phyloP scores from a whole-genome alignment of 371 early-diverging fungal genomes.

The Catenaria anguillulae region DNA sequence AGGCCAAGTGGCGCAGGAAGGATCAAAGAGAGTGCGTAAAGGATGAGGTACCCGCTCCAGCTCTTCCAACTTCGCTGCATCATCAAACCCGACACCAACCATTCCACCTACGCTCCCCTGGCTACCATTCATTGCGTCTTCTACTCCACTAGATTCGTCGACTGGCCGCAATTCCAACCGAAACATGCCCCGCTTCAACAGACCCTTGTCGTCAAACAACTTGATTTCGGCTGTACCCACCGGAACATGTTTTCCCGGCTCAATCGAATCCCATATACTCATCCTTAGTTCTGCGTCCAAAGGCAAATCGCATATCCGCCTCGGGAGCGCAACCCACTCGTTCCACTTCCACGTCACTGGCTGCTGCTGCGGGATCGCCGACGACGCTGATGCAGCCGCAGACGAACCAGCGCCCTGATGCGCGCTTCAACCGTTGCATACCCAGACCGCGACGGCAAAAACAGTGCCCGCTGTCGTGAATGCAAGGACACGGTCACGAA shows the following conservation, averaged over 20 bases:
- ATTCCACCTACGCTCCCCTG: no score
- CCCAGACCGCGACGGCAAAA: neutral
- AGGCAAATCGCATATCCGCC: conserved; percentile 71
- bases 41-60: no score
- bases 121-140: no score
- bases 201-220: no score
- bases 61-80: no score
- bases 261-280: conserved; percentile 63
- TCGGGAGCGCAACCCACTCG: conserved; percentile 79
- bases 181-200: no score
- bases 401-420: neutral
- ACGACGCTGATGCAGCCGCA: conserved; percentile 4
- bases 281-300: conserved; percentile 51
- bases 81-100: no score
- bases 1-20: no score
- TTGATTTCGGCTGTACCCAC: no score
- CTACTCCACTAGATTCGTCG: no score
- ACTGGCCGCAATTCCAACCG: no score
- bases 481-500: conserved; percentile 40
- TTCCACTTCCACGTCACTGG: conserved; percentile 50
- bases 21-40: no score
- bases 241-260: conserved; percentile 61
- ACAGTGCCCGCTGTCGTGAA: neutral
- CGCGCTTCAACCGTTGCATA: neutral
- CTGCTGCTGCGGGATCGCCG: conserved; percentile 12